phyloP scores from a whole-genome alignment of 1,284 basidiomycete genomes.

The Sutorius eximius region DNA sequence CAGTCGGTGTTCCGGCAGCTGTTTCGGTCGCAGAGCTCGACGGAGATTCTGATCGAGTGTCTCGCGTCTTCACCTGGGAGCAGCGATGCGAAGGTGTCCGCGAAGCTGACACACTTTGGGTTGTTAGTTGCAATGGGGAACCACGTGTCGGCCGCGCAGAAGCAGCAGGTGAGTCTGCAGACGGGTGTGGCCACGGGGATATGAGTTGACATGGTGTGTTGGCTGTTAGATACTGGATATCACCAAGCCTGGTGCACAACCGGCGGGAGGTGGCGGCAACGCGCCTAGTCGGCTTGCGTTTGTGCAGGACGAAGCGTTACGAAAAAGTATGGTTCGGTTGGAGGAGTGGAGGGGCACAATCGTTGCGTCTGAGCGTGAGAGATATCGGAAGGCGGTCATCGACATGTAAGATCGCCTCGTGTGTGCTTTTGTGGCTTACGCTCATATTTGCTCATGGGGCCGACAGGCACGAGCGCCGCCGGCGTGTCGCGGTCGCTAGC shows the following conservation, averaged over 20 bases:
- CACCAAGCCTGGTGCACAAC: constrained; percentile 11
- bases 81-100: constrained; percentile 44
- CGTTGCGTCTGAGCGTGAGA: constrained; percentile 63
- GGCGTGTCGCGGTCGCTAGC: constrained; percentile 60
- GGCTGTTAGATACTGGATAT: constrained; percentile 26
- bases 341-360: constrained; percentile 72
- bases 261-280: not conserved
- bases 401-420: constrained; percentile 50
- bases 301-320: constrained; percentile 52
- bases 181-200: too few relatives aligned
- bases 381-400: constrained; percentile 65
- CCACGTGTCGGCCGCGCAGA: constrained; percentile 57
- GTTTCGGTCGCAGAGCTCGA: constrained; percentile 69
- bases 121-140: constrained; percentile 64
- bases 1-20: constrained; percentile 65
- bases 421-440: too few relatives aligned
- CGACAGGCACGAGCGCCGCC: constrained; percentile 65
- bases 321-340: constrained; percentile 60
- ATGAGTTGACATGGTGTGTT: too few relatives aligned
- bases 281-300: constrained; percentile 18
- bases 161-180: constrained; percentile 54
- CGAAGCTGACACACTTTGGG: constrained; percentile 68
- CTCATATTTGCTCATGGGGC: too few relatives aligned
- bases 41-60: constrained; percentile 62
- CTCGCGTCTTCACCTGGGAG: constrained; percentile 54